Base-by-base conservation (phyloP, 2,329 filamentous ascomycete genomes). In the Claviceps arundinis region DNA sequence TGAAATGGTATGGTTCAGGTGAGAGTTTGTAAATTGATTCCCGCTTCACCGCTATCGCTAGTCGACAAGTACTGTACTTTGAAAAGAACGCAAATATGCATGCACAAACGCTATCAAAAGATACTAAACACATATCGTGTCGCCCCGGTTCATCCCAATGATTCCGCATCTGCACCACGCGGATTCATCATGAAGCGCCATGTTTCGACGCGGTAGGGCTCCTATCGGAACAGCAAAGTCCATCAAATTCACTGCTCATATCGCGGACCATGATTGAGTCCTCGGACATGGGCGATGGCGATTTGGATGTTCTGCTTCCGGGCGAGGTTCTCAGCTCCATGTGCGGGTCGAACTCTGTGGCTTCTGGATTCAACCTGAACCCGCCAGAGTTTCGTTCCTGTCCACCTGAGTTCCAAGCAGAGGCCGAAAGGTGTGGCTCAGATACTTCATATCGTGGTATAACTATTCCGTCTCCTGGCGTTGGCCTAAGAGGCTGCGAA, bases 311-410 rank as follows among this genome's bases (percentile, higher is more conserved):
- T 6, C 37, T 37, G 9, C 45, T 49, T 5, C 9, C 52, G 14
- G 30, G 16, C 34, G 52, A 51, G 4, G 49, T 51, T 44, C 16
- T 38, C 34, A 45, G 42, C n/a, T 47, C 30, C 4, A 34, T 13
- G 7, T 38, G 13, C 2, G 53, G 53, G 5, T 48, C 38, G 45
- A 57, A 57, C 17, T 50, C 52, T 1, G 38, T 30, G 9, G 56
- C 55, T 17, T 50, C 43, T 19, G 56, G 56, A 37, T 57, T 51
- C 9, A 55, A 46, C 24, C 24, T 17, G 44, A 54, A 48, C 11
- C 5, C n/a, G 41, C 14, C 8, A 9, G 14, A 41, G 11, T 8
- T 2, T 40, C 17, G n/a, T 9, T n/a, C 19, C 38, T 22, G 40
- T 16, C 16, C 5, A 30, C 16, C 7, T n/a, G 17, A 16, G 4